Evolutionary conservation across 176 grass and related monocot genomes (phyloP), one percentile per base, ranked within the genome.

Genomic region (Pharus latifolius): DNA sequence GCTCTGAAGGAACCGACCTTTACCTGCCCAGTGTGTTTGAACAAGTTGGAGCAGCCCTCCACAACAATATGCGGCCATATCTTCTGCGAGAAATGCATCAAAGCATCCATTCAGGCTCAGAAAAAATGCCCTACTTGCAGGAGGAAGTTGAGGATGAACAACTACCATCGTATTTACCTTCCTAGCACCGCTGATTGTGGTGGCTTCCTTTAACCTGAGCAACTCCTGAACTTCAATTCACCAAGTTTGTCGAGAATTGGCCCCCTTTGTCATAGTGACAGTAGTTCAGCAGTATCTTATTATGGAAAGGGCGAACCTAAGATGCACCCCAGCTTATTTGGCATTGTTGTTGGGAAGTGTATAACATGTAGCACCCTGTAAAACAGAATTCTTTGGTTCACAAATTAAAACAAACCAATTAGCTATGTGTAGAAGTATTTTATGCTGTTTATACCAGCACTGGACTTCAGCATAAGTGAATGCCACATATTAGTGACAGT

Each of bases 91-190:
- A 70, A 53, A 20, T 92, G 89, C 56, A 92, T 92, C 41, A 67
- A 74, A 40, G 47, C 61, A 12, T 74, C 77, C 19, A 75, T 92
- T 71, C 54, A 76, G 42, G 56, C 77, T 49, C 72, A 84, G 56
- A 92, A 88, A 67, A 88, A 84, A 82, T 92, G 89, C 23, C 88
- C 84, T 20, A 87, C 67, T 28, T 92, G 89, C 53, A 75, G 84
- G 49, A 84, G 58, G 73, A 88, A 74, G 17, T 73, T 92, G 20
- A 77, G 25, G 1, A 42, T 77, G 32, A 92, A 44, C 44, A 40
- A 70, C 66, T 82, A 82, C 62, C 84, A 71, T 50, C 78, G 81
- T 16, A 73, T 92, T 59, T 92, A 85, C 64, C 73, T 92, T 28
- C 89, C 85, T 25, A 58, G 55, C 50, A 15, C 60, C 49, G 10